Evolutionary conservation across 2,329 filamentous ascomycete genomes (phyloP), one percentile per base, ranked within the genome.

Genomic region (Fusarium euwallaceae): DNA sequence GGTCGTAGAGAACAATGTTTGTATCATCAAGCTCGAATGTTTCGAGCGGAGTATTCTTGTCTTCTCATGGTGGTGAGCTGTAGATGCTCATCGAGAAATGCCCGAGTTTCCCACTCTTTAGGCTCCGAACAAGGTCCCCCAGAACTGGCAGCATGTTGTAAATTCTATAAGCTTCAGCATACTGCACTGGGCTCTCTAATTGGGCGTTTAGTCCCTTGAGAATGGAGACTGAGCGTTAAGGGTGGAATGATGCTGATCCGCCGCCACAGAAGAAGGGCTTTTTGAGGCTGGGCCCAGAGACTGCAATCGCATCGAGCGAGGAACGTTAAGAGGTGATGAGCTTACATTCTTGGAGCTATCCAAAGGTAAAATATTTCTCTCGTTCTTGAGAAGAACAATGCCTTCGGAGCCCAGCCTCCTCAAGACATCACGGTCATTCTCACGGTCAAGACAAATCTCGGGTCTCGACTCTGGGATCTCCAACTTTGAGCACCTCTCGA

Each of bases 331-430:
- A 53, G 0, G 0, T 29, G 10, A 0, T 9, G n/a, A 3, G 6
- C 48, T 7, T 0, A 88, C 90, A 74, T 89, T 91, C 76, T 90
- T 91, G 37, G 89, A 84, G 76, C 90, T 91, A 36, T 88, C 88
- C 4, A 93, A 81, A 1, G 93, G 93, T 1, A 95, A 84, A 0
- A 92, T 80, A 11, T 84, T 85, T 37, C 88, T 87, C 14, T 94
- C 88, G 74, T 95, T 95, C 83, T 95, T 94, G 60, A 95, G 84
- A 16, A 95, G 85, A 2, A 95, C 92, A 8, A 94, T 90, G 4
- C 91, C 91, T 79, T 95, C 92, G 5, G 90, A 88, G 17, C 91
- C 92, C 24, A 93, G 86, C 64, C 88, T 86, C 17, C 93, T 87
- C 24, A 94, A 87, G 56, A 95, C 84, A 17, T 87, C 7, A 91